A percentile compares a stretch with the other conserved stretches of the same genome.
Conservation (phyloP, 2,329 filamentous ascomycete genomes). For the Acrocalymma vagum region DNA sequence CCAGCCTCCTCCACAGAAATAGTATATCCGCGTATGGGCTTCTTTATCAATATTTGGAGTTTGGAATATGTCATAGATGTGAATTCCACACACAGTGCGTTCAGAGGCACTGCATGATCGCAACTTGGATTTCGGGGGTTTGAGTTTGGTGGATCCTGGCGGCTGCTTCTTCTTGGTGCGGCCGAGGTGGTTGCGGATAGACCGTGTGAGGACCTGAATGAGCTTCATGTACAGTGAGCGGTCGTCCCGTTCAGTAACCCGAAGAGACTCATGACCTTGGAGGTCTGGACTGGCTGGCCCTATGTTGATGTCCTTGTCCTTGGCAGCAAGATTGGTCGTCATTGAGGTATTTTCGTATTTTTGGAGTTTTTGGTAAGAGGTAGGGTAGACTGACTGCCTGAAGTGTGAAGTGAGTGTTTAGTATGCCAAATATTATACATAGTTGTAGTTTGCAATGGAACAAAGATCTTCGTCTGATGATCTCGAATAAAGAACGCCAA, state of each 20-base stretch:
- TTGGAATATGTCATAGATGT: constrained; percentile 55
- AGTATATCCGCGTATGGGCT: constrained; percentile 55
- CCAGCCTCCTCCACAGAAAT: constrained; percentile 67
- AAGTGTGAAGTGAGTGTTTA: no score
- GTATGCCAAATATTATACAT: no score
- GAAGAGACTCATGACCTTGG: no score
- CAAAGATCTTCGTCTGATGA: no score
- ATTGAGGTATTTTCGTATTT: constrained; percentile 10
- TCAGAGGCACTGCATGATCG: constrained; percentile 49
- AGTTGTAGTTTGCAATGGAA: no score
- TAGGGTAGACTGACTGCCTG: no score
- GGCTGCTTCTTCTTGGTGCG: constrained; percentile 40
- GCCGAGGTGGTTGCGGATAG: constrained; percentile 47
- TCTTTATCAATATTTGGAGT: constrained; percentile 16
- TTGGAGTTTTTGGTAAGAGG: constrained; percentile 1
- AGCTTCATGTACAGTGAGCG: constrained; percentile 49
- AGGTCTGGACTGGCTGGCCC: no score
- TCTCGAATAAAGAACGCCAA: no score
- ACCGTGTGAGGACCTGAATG: constrained; percentile 48
- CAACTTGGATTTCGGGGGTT: constrained; percentile 42
- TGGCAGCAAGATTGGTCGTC: constrained; percentile 6
- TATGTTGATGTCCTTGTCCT: no score
- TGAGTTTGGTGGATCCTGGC: constrained; percentile 51
- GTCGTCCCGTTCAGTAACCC: constrained; percentile 47
- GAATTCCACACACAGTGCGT: constrained; percentile 52